phyloP scores from a whole-genome alignment of 148 eudicot genomes.

The Fagopyrum tataricum region DNA sequence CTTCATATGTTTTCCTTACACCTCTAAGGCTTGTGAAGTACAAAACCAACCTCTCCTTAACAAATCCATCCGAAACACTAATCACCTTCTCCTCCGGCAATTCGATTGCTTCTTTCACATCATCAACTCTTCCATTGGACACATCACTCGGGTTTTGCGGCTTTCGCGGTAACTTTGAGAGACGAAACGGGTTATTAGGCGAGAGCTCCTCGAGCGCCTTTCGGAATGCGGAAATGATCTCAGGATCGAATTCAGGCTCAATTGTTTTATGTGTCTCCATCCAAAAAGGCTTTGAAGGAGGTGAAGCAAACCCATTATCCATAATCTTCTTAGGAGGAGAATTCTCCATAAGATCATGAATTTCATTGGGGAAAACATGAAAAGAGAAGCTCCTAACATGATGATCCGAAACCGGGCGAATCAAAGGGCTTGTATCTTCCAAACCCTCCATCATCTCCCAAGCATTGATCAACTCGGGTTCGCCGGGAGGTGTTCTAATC shows the following conservation, averaged over 20 bases:
- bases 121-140: conserved; percentile 7
- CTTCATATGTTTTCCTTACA: conserved; percentile 85
- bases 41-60: conserved; percentile 42
- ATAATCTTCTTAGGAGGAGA: conserved; percentile 25
- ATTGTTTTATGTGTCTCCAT: conserved; percentile 18
- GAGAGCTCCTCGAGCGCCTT: conserved; percentile 58
- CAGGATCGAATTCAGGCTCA: conserved; percentile 54
- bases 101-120: background rate
- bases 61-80: conserved; percentile 1
- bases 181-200: conserved; percentile 38
- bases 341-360: conserved; percentile 17
- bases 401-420: conserved; percentile 28
- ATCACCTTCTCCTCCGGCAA: conserved; percentile 2
- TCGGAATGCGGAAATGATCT: conserved; percentile 53
- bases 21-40: conserved; percentile 89
- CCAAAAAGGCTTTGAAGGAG: conserved; percentile 21
- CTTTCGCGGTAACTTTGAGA: background rate
- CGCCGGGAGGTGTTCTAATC: conserved; percentile 61
- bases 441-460: conserved; percentile 90
- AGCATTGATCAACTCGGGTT: conserved; percentile 75
- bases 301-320: conserved; percentile 13
- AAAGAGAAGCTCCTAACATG: conserved; percentile 62
- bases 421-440: conserved; percentile 54
- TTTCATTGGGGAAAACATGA: conserved; percentile 26
- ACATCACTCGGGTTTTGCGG: background rate